These are phyloP conservation scores for Pichia membranifaciens DNA, from an alignment of 805 yeast genomes.

Conservation along the genomic window DNA sequence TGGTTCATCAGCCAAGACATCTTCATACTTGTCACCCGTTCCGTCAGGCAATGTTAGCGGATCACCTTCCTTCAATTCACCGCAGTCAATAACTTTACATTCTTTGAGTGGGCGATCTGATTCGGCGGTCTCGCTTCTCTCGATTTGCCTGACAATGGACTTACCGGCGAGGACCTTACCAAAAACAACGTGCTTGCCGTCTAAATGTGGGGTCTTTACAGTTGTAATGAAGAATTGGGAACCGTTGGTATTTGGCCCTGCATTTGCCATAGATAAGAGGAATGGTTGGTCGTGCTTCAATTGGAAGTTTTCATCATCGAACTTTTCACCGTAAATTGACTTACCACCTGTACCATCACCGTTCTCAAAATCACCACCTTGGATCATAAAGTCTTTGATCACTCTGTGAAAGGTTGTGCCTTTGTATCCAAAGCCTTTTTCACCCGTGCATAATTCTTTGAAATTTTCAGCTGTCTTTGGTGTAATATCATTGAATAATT, in stretches of 20 bases:
- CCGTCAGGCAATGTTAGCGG: conserved; percentile 56
- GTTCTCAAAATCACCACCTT: conserved; percentile 88
- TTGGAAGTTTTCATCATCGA: conserved; percentile 85
- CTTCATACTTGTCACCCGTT: conserved; percentile 81
- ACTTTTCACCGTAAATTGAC: conserved; percentile 76
- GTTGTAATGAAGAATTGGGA: conserved; percentile 95
- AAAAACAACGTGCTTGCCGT: conserved; percentile 94
- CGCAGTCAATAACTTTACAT: conserved; percentile 73
- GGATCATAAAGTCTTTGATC: conserved; percentile 84
- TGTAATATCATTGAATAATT: conserved; percentile 51
- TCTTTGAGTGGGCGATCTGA: conserved; percentile 68
- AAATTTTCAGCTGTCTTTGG: conserved; percentile 91
- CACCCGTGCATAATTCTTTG: conserved; percentile 85
- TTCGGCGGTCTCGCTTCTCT: conserved; percentile 56
- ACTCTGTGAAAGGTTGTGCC: conserved; percentile 92
- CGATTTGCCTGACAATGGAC: conserved; percentile 71
- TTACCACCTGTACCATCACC: conserved; percentile 76
- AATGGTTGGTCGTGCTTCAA: conserved; percentile 78
- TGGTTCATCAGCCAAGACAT: conserved; percentile 66
- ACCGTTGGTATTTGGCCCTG: conserved; percentile 94
- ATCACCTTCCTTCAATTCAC: conserved; percentile 61
- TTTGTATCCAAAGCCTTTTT: conserved; percentile 59
- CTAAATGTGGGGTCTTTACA: conserved; percentile 87
- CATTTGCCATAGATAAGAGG: conserved; percentile 92
- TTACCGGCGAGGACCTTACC: conserved; percentile 85